phyloP scores from a whole-genome alignment of 352 stramenopile species.

The Phytopythium chamaehyphon region DNA sequence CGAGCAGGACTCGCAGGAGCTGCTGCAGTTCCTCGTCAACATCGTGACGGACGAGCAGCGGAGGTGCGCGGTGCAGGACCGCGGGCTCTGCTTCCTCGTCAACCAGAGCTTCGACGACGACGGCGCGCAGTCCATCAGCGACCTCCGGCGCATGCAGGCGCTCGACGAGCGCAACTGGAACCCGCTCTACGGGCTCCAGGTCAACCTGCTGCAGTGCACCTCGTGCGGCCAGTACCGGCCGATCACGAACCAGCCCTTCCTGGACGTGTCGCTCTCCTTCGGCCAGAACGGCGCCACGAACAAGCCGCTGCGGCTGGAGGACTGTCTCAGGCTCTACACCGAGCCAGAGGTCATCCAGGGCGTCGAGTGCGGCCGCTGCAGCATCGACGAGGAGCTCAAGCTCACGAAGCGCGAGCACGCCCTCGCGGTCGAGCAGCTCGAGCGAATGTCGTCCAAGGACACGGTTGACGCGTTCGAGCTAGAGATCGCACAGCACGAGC shows the following conservation, averaged over 20 bases:
- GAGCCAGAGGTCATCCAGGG: conserved; percentile 62
- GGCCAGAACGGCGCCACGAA: conserved; percentile 15
- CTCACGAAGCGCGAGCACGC: conserved; percentile 30
- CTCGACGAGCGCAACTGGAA: conserved; percentile 71
- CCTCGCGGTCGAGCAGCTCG: conserved; percentile 15
- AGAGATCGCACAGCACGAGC: conserved; percentile 55
- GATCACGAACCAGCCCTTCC: conserved; percentile 72
- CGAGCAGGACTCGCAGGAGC: conserved; percentile 71
- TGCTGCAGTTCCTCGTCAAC: conserved; percentile 85
- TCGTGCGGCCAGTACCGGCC: conserved; percentile 59
- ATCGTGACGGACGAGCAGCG: conserved; percentile 68
- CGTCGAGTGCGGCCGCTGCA: conserved; percentile 77
- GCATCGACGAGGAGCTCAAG: conserved; percentile 45
- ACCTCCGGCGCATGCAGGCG: conserved; percentile 56
- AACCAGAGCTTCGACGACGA: conserved; percentile 12
- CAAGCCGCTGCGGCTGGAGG: conserved; percentile 37
- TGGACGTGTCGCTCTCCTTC: conserved; percentile 76
- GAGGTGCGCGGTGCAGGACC: conserved; percentile 40
- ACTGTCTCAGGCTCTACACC: conserved; percentile 65
- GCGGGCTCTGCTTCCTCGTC: conserved; percentile 48
- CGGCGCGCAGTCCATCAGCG: conserved; percentile 52
- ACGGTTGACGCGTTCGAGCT: conserved; percentile 28
- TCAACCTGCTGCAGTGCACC: conserved; percentile 76
- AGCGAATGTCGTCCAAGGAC: conserved; percentile 5
- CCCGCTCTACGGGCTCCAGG: conserved; percentile 68